A percentile compares a stretch with the other conserved stretches of the same genome.
phyloP scores from a whole-genome alignment of 148 eudicot species.

The Nyssa sinensis region DNA sequence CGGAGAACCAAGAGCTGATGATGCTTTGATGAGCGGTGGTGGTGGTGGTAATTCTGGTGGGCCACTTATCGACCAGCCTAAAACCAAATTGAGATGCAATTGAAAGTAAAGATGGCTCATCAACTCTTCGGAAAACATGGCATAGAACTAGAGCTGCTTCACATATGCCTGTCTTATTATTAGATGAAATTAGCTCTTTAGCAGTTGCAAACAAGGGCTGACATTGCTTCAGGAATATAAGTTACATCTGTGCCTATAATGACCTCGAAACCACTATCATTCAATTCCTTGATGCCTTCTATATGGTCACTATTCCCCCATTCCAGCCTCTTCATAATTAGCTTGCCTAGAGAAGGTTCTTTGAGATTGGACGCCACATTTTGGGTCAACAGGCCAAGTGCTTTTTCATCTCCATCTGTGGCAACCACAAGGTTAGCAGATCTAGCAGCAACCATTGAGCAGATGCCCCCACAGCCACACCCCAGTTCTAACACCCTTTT shows the following conservation, averaged over 20 bases:
- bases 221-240: constrained; percentile 62
- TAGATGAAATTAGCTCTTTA: constrained; percentile 47
- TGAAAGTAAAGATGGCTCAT: constrained; percentile 71
- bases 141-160: constrained; percentile 65
- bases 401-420: constrained; percentile 74
- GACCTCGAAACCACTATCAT: constrained; percentile 56
- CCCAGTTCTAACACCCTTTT: constrained; percentile 79
- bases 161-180: neutral
- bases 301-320: constrained; percentile 80
- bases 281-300: constrained; percentile 43
- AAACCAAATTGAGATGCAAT: constrained; percentile 73
- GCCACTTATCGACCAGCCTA: constrained; percentile 73
- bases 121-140: constrained; percentile 80
- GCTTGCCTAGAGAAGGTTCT: constrained; percentile 21
- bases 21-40: constrained; percentile 26
- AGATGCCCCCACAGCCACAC: constrained; percentile 76
- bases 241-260: constrained; percentile 93
- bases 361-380: constrained; percentile 57
- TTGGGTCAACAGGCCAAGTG: constrained; percentile 49
- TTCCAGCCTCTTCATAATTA: constrained; percentile 41
- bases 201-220: constrained; percentile 84
- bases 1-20: constrained; percentile 51
- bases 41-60: constrained; percentile 20
- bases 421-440: constrained; percentile 71
- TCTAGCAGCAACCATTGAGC: constrained; percentile 73